Evolutionary conservation across 805 yeast species (phyloP), one percentile per base, ranked within the genome.

Genomic region (Kluyveromyces starmeri): DNA sequence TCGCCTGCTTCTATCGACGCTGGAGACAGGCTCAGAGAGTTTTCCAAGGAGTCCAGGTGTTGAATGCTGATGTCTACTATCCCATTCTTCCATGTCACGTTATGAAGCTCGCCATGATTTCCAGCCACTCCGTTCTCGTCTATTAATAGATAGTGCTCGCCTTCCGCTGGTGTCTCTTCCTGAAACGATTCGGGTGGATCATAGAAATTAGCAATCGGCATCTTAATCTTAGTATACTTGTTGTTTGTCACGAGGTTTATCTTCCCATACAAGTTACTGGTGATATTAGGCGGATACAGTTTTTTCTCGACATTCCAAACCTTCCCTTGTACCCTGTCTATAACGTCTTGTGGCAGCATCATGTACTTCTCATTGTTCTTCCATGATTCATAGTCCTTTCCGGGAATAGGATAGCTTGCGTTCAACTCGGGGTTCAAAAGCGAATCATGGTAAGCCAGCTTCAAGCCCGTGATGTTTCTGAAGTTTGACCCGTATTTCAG

Each of bases 391-490:
- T 75, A 64, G 29, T 62, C 56, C 34, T 61, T 63, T 5, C 56
- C 60, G 1, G 62, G 73, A 17, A 78, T 53, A 0, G 88, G 88
- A 70, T 78, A 78, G 0, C 73, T 65, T 15, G 60, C 58, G 40
- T 68, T 65, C 1, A 57, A 61, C 18, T 64, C 63, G 32, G 66
- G 57, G 9, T 70, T 70, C 4, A 61, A 52, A 2, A 68, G 14
- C 11, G 64, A 67, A 54, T 80, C 94, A 7, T 65, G 61, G 45
- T 82, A 83, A 20, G 84, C 73, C 21, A 78, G 55, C 46, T 65
- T 68, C 38, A 78, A 72, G 3, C 95, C 95, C 0, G 92, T 80
- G 11, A 83, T 53, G 46, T 82, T 79, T 1, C 82, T 81, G 50
- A 76, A 78, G 5, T 83, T 84, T 4, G 57, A 40, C 13, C 50